phyloP scores from a whole-genome alignment of 805 yeast genomes.

The Candida ipomoeae region DNA sequence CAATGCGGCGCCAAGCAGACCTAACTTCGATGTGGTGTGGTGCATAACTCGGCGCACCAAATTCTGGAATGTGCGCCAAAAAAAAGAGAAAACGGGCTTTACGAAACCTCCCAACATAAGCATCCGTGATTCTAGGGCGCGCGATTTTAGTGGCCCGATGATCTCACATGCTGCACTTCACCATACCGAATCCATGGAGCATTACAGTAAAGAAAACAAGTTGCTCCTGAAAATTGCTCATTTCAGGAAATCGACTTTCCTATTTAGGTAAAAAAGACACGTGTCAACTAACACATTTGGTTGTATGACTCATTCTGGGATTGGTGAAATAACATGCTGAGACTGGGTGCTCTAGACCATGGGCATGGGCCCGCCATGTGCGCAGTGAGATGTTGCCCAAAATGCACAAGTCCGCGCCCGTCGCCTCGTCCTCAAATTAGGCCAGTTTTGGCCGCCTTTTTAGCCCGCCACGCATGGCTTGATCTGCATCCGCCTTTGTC shows the following conservation, averaged over 20 bases:
- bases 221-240: no score
- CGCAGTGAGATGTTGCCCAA: not conserved
- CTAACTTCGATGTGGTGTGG: not conserved
- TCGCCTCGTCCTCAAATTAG: not conserved
- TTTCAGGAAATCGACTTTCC: no score
- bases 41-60: not conserved
- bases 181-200: not conserved
- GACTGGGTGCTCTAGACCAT: not conserved
- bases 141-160: not conserved
- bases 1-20: not conserved
- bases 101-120: not conserved
- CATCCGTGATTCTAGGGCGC: not conserved
- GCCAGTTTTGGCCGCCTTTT: not conserved
- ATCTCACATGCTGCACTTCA: not conserved
- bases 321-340: not conserved
- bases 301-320: no score
- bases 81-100: not conserved
- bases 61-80: not conserved
- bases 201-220: no score
- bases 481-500: not conserved
- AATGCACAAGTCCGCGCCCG: not conserved
- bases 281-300: no score
- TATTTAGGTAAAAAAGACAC: no score
- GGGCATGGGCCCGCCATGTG: not conserved
- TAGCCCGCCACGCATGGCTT: not conserved